Evolutionary conservation across 495 filamentous ascomycete genomes (phyloP), one percentile per base, ranked within the genome.

Genomic region (Penicillium steckii): DNA sequence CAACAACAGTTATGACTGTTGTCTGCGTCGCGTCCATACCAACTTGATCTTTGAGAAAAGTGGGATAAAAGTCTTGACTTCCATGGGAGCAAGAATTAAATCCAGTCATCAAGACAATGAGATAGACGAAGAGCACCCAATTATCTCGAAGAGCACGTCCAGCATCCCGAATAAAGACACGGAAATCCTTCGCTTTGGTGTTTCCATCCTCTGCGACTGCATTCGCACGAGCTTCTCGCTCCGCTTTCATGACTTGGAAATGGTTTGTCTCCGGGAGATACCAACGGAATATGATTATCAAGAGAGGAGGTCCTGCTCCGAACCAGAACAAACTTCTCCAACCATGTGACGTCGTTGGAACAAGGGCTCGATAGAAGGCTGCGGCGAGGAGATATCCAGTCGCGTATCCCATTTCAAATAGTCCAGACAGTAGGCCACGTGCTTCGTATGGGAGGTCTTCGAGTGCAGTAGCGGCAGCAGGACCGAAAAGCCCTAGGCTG

Each of bases 251-350:
- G 5, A 66, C 60, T 26, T 57, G 62, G 47, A 70, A 71, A 40
- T 64, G 50, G 17, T 81, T 65, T 5, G 87, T 91, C 63, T 91
- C 88, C 18, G 87, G 85, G 0, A 90, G 72, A 53, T 71, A 77
- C 29, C 85, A 72, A 19, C 88, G 84, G 73, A 85, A 87, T 38
- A 79, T 60, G 54, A 90, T 90, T 65, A 91, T 85, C 32, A 90
- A 59, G 17, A 89, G 74, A 0, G 88, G 87, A 0, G 85, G 85
- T 12, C 82, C 77, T 1, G 87, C 87, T 1, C 85, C 87, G 60
- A 90, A 90, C 88, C 87, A 91, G 72, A 82, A 91, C 1, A 90
- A 73, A 26, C 85, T 83, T 15, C 83, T 69, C 85, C 85, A 88
- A 30, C 78, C 82, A 54, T 87, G 79, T 13, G 72, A 58, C 0